A percentile compares a stretch with the other conserved stretches of the same genome.
phyloP scores from a whole-genome alignment of 2,329 filamentous ascomycete species.

The Daldinia sp. region DNA sequence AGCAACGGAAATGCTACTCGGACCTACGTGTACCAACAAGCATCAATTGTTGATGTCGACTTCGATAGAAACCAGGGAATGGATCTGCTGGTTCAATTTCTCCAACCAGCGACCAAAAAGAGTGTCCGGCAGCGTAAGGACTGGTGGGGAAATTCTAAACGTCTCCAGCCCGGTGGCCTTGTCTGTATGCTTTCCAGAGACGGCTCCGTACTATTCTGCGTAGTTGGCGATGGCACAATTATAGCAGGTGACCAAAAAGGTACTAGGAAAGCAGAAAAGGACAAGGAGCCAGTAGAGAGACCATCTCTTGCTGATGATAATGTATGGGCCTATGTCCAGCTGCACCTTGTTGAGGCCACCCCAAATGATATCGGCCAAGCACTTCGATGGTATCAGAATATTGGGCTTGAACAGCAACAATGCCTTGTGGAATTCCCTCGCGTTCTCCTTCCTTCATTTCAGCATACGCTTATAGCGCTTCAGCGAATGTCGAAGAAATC shows the following conservation, averaged over 20 bases:
- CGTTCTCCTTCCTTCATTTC: constrained; percentile 68
- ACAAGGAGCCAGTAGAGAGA: neutral
- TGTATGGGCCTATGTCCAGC: constrained; percentile 49
- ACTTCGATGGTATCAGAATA: constrained; percentile 50
- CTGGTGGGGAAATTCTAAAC: constrained; percentile 65
- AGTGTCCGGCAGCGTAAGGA: constrained; percentile 53
- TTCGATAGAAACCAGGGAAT: constrained; percentile 54
- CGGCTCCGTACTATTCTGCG: constrained; percentile 57
- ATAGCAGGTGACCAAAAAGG: constrained; percentile 35
- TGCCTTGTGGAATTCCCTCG: constrained; percentile 72
- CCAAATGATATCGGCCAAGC: constrained; percentile 42
- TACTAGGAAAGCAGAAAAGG: neutral
- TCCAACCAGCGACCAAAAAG: constrained; percentile 56
- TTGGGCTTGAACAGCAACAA: constrained; percentile 30
- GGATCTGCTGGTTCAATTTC: constrained; percentile 59
- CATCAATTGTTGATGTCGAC: constrained; percentile 14
- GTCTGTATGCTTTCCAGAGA: constrained; percentile 61
- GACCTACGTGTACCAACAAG: constrained; percentile 55
- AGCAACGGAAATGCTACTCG: constrained; percentile 47
- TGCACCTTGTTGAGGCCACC: constrained; percentile 49
- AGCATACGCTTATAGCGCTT: constrained; percentile 66
- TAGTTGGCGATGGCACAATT: constrained; percentile 53
- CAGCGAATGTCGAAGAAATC: constrained; percentile 62
- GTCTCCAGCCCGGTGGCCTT: constrained; percentile 62
- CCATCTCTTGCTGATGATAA: constrained; percentile 52